Conservation (phyloP, 805 yeast genomes). For the Lipomyces kockii region DNA sequence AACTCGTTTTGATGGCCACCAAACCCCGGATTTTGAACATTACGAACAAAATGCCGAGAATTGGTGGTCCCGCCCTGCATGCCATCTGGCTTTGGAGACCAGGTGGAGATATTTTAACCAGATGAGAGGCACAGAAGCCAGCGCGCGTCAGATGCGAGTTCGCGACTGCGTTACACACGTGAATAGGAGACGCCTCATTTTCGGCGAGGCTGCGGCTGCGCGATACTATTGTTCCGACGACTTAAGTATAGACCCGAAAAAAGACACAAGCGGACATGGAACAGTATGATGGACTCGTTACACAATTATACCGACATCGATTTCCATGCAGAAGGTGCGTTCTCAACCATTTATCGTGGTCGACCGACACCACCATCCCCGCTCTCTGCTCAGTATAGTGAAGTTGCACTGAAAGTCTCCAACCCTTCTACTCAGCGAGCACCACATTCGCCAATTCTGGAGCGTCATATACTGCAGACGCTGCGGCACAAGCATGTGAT, state of each 20-base stretch:
- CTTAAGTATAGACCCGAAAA: background rate
- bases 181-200: no score
- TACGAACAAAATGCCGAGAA: no score
- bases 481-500: slow-evolving; percentile 36
- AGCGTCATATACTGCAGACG: slow-evolving; percentile 49
- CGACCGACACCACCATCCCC: background rate
- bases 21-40: no score
- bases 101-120: no score
- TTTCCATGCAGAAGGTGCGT: slow-evolving; percentile 27
- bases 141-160: no score
- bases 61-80: no score
- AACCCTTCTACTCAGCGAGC: slow-evolving; percentile 57
- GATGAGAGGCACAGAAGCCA: no score
- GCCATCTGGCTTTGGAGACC: no score
- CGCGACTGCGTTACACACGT: no score
- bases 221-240: background rate
- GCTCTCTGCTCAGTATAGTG: background rate
- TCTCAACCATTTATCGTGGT: slow-evolving; percentile 18
- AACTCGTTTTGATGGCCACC: no score
- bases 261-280: background rate
- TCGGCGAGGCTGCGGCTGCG: no score
- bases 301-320: slow-evolving; percentile 22
- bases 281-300: slow-evolving; percentile 9
- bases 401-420: slow-evolving; percentile 55
- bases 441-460: slow-evolving; percentile 59